These are phyloP conservation scores for Butyriboletus loyo DNA, from an alignment of 768 basidiomycete genomes.

Conservation along the genomic window DNA sequence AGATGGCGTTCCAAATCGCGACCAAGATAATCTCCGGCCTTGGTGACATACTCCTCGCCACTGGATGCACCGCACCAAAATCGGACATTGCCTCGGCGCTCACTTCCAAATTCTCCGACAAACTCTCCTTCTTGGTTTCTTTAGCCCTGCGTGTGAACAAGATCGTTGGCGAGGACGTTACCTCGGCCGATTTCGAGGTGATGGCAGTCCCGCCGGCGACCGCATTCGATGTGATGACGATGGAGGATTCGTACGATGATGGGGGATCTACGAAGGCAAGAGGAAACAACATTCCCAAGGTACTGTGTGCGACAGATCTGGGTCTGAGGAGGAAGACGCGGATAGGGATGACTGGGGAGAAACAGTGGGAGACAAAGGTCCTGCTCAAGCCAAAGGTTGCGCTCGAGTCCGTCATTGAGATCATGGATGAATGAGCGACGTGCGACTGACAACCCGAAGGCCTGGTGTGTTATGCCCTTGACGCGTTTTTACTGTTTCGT, in stretches of 20 bases:
- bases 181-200: conserved; percentile 32
- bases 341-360: conserved; percentile 23
- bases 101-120: conserved; percentile 41
- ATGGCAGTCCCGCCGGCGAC: conserved; percentile 24
- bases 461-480: background rate
- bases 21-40: conserved; percentile 26
- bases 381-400: conserved; percentile 40
- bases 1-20: conserved; percentile 23
- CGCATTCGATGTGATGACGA: conserved; percentile 22
- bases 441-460: background rate
- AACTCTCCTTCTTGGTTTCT: conserved; percentile 41
- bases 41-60: conserved; percentile 26
- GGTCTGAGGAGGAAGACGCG: conserved; percentile 33
- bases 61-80: conserved; percentile 25
- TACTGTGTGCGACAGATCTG: conserved; percentile 38
- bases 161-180: conserved; percentile 30
- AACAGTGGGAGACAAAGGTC: conserved; percentile 31
- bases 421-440: conserved; percentile 29
- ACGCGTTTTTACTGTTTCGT: background rate
- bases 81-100: conserved; percentile 38
- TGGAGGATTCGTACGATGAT: conserved; percentile 35
- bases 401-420: conserved; percentile 35
- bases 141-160: conserved; percentile 48
- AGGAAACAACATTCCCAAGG: conserved; percentile 10
- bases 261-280: conserved; percentile 11